A percentile compares a stretch with the other conserved stretches of the same genome.
Evolutionary conservation across 768 basidiomycete genomes (phyloP).

Genomic region (Pleurotus eryngii): DNA sequence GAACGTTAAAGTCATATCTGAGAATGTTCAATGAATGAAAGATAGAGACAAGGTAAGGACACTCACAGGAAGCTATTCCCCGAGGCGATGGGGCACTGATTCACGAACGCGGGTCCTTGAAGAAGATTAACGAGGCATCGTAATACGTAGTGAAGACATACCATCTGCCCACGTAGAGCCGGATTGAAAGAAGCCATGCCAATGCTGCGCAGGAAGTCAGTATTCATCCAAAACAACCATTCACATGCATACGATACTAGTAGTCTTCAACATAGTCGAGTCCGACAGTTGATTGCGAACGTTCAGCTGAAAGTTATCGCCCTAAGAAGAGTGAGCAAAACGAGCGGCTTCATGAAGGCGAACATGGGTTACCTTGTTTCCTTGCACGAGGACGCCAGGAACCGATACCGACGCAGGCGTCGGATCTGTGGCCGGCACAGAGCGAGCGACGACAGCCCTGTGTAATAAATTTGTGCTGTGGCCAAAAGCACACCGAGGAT

Average conservation of each 20-base stretch:
- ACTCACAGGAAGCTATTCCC: constrained; percentile 33
- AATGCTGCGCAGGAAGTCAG: constrained; percentile 22
- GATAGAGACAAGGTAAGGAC: not conserved
- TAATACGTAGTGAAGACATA: not conserved
- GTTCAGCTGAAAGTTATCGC: not conserved
- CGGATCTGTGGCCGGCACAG: too few species aligned
- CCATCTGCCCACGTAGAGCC: constrained; percentile 33
- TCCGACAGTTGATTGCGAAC: constrained; percentile 32
- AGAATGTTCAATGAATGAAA: too few species aligned
- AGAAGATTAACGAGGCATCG: not conserved
- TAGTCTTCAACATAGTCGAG: constrained; percentile 43
- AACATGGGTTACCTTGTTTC: too few species aligned
- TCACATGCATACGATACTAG: constrained; percentile 42
- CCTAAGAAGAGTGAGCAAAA: not conserved
- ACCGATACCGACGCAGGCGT: too few species aligned
- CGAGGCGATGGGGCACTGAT: constrained; percentile 47
- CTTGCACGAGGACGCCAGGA: too few species aligned
- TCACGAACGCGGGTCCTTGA: constrained; percentile 20
- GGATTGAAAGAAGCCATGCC: constrained; percentile 47
- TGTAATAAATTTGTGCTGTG: too few species aligned
- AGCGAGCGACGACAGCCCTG: too few species aligned
- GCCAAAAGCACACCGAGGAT: too few species aligned
- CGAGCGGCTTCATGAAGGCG: too few species aligned
- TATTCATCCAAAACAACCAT: not conserved
- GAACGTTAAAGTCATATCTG: constrained; percentile 33